phyloP scores from a whole-genome alignment of 2,329 filamentous ascomycete species.

The Aspergillus awamori region DNA sequence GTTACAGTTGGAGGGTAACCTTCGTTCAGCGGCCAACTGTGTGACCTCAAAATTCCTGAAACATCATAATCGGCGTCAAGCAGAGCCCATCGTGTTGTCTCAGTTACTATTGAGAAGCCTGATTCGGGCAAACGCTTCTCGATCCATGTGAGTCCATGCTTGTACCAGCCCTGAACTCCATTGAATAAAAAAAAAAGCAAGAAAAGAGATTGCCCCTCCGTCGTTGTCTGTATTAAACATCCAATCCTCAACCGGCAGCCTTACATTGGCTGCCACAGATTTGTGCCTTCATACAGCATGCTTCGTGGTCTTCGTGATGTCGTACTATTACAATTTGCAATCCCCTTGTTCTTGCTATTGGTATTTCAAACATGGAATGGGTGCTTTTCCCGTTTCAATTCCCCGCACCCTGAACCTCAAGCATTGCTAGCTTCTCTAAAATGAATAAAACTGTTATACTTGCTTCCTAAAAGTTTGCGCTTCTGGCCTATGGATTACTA shows the following conservation, averaged over 20 bases:
- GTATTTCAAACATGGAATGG: constrained; percentile 10
- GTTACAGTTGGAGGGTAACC: constrained; percentile 10
- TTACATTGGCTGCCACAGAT: not conserved
- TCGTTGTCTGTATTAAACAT: not conserved
- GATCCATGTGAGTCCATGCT: constrained; percentile 33
- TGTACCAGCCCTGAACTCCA: not conserved
- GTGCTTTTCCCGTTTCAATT: constrained; percentile 18
- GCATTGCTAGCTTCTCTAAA: constrained; percentile 10
- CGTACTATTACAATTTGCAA: constrained; percentile 1
- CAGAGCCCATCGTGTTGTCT: constrained; percentile 34
- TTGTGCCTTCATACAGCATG: not conserved
- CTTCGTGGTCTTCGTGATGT: not conserved
- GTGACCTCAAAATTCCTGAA: constrained; percentile 11
- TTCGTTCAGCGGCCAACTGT: constrained; percentile 12
- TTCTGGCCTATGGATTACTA: constrained; percentile 17
- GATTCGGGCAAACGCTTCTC: constrained; percentile 31
- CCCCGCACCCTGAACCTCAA: not conserved
- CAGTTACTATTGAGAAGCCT: constrained; percentile 28
- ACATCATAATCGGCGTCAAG: constrained; percentile 8
- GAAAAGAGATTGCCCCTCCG: constrained; percentile 3
- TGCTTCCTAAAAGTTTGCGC: not conserved
- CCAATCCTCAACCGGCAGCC: not conserved
- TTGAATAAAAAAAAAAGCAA: constrained; percentile 11
- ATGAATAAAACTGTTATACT: not conserved
- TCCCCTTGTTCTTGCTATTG: not conserved